Conservation (phyloP, 306 rosid species). For the Dryas drummondii region DNA sequence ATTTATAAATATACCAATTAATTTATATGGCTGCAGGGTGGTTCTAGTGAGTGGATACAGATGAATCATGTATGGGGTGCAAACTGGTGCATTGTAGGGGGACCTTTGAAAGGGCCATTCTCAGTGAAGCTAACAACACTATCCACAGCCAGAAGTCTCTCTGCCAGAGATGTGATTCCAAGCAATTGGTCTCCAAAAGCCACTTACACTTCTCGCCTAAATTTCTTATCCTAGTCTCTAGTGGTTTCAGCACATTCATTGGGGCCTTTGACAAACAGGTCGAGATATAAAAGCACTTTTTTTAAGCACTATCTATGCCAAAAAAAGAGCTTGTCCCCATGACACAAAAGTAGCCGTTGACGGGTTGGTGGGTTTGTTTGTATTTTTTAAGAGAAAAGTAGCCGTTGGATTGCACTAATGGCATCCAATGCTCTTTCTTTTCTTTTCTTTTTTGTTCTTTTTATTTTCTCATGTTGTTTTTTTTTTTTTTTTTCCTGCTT, state of each 20-base stretch:
- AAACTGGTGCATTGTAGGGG: constrained; percentile 62
- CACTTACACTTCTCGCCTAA: constrained; percentile 72
- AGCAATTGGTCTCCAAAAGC: constrained; percentile 75
- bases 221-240: constrained; percentile 38
- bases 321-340: constrained; percentile 17
- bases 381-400: constrained; percentile 21
- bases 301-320: background rate
- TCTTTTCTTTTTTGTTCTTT: constrained; percentile 18
- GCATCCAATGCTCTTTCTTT: constrained; percentile 36
- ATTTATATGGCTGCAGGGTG: constrained; percentile 48
- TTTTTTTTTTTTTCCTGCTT: background rate
- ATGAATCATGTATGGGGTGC: constrained; percentile 97
- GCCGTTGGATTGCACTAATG: constrained; percentile 38
- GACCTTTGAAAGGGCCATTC: constrained; percentile 77
- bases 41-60: constrained; percentile 65
- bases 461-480: background rate
- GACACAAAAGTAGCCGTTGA: constrained; percentile 36
- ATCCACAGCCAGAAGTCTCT: constrained; percentile 51
- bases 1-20: constrained; percentile 9
- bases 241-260: background rate
- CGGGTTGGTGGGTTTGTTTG: constrained; percentile 16
- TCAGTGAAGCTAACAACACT: constrained; percentile 75
- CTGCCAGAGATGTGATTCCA: constrained; percentile 77
- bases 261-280: background rate
- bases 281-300: background rate